A percentile compares a stretch with the other conserved stretches of the same genome.
phyloP scores from a whole-genome alignment of 768 basidiomycete genomes.

The Butyriboletus loyo region DNA sequence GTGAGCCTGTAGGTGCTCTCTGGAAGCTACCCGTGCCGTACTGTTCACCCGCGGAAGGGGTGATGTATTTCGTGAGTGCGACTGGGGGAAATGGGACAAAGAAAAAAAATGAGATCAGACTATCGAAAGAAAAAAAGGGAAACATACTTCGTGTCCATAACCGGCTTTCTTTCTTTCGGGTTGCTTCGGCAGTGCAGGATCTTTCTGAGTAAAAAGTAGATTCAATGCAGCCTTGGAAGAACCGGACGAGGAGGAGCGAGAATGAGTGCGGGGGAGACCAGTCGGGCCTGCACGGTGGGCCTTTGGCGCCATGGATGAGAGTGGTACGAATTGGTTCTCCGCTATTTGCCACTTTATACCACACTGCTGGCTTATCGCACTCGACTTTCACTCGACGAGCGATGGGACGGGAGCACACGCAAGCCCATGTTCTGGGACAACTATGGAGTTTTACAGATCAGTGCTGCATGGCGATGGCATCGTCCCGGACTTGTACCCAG shows the following conservation, averaged over 20 bases:
- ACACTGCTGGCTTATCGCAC: constrained; percentile 13
- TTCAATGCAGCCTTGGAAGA: constrained; percentile 56
- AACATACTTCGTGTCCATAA: constrained; percentile 44
- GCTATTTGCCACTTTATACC: constrained; percentile 22
- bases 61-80: constrained; percentile 24
- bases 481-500: neutral
- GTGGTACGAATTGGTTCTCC: constrained; percentile 30
- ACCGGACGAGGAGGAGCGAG: constrained; percentile 55
- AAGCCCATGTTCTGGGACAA: neutral
- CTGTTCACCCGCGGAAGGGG: constrained; percentile 28
- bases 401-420: neutral
- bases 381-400: neutral
- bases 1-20: constrained; percentile 34
- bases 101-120: constrained; percentile 12
- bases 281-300: constrained; percentile 44
- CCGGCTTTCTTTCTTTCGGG: constrained; percentile 55
- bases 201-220: constrained; percentile 70
- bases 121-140: constrained; percentile 9
- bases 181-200: constrained; percentile 40
- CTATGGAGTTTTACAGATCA: constrained; percentile 6
- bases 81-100: neutral
- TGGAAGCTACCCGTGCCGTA: constrained; percentile 27
- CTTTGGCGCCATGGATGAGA: constrained; percentile 47
- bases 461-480: constrained; percentile 1
- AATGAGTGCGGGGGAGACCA: constrained; percentile 55